A percentile compares a stretch with the other conserved stretches of the same genome.
Conservation (phyloP, 148 eudicot genomes). For the Vaccinium darrowii region DNA sequence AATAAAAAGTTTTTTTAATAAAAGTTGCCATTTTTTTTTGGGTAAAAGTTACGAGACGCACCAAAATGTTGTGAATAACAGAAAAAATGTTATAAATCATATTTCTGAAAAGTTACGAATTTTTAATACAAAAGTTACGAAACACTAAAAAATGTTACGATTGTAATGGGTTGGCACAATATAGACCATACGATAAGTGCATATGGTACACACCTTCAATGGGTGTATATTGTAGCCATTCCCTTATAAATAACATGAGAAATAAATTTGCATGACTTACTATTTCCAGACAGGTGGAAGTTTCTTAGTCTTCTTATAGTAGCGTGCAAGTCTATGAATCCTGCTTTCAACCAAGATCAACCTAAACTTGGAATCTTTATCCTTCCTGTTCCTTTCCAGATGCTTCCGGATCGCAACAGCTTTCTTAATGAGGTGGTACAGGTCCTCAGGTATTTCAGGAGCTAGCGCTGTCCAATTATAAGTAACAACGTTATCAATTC, state of each 20-base stretch:
- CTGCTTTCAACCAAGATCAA: constrained; percentile 40
- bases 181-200: background rate
- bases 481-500: background rate
- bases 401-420: constrained; percentile 35
- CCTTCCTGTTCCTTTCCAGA: constrained; percentile 42
- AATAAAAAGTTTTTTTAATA: no score
- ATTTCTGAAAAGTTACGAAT: no score
- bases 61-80: no score
- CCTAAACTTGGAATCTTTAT: constrained; percentile 37
- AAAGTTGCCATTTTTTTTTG: no score
- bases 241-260: no score
- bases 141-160: no score
- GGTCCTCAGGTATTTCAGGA: constrained; percentile 37
- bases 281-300: constrained; percentile 38
- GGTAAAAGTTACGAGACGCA: no score
- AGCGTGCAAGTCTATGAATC: constrained; percentile 39
- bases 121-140: no score
- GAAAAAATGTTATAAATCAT: no score
- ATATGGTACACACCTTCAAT: background rate
- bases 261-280: constrained; percentile 16
- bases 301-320: constrained; percentile 41
- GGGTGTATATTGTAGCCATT: no score
- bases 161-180: no score
- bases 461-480: constrained; percentile 22
- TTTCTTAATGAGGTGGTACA: constrained; percentile 37